Evolutionary conservation across 2,329 filamentous ascomycete species (phyloP), one percentile per base, ranked within the genome.

Genomic region (Claviceps monticola): DNA sequence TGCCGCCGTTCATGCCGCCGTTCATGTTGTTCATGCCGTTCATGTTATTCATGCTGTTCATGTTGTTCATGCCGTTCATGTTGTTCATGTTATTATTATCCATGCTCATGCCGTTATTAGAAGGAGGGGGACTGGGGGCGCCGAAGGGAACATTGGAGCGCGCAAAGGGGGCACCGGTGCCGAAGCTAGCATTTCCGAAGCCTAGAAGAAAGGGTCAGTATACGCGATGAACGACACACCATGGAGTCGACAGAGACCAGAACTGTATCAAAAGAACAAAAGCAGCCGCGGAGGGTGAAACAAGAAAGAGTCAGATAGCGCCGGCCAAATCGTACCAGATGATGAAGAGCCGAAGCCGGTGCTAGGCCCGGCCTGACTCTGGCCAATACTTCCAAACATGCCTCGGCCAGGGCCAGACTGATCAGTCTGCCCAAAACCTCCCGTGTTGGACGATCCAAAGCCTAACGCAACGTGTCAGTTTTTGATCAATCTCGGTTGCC

Each of bases 81-180:
- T 34, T 34, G 29, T 34, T 34, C 29, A 34, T 34, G 29, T 34
- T 34, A 34, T 11, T 34, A 34, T 34, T 34, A 34, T 34, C 29
- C 29, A 34, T 34, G 29, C 29, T 34, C 29, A 34, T 34, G 29
- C 29, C 29, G 29, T 34, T 34, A 9, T 34, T 34, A 34, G 29
- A 34, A 34, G 29, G 29, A 34, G 29, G 29, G 29, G 29, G 29
- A 9, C 29, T 34, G 29, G 67, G 67, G 23, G 63, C 66, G 46
- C 74, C 74, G 50, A 78, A 77, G 13, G 77, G 63, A 39, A 72
- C 67, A 29, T 64, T 65, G n/a, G 69, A 68, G 16, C 29, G 29
- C 29, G 29, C 78, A 58, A 80, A 80, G 11, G 75, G 69, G 42
- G 79, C 73, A 62, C 81, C 72, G 56, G 57, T 64, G 50, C 70